These are phyloP conservation scores for Alternaria alternata DNA, from an alignment of 2,329 filamentous ascomycete species.

Conservation along the genomic window DNA sequence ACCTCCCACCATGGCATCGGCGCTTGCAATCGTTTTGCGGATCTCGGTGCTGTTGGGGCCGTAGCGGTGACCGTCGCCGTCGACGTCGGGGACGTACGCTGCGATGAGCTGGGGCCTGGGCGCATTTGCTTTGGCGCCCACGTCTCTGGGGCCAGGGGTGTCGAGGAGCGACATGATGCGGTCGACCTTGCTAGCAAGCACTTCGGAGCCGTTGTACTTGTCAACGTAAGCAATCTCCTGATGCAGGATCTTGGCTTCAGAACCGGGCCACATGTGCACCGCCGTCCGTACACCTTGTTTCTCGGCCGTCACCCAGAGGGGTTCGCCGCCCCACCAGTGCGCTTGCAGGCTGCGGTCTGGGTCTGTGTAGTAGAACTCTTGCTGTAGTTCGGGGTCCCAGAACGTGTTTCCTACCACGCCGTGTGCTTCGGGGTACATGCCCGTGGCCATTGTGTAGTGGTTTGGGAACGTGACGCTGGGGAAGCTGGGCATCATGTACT, in stretches of 20 bases:
- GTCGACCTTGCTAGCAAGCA: slow-evolving; percentile 76
- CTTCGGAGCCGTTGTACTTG: slow-evolving; percentile 81
- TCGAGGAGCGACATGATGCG: slow-evolving; percentile 86
- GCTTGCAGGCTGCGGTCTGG: slow-evolving; percentile 76
- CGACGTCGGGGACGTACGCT: slow-evolving; percentile 93
- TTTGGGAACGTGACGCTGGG: slow-evolving; percentile 95
- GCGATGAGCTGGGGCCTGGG: slow-evolving; percentile 89
- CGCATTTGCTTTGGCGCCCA: slow-evolving; percentile 55
- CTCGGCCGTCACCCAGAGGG: slow-evolving; percentile 93
- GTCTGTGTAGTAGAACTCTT: slow-evolving; percentile 89
- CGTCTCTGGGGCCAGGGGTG: slow-evolving; percentile 74
- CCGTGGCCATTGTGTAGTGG: slow-evolving; percentile 92
- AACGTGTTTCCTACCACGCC: slow-evolving; percentile 94
- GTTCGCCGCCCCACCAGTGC: slow-evolving; percentile 96
- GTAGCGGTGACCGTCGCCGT: slow-evolving; percentile 83
- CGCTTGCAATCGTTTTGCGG: slow-evolving; percentile 75
- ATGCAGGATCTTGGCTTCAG: slow-evolving; percentile 82
- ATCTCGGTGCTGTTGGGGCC: slow-evolving; percentile 97
- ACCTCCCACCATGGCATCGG: slow-evolving; percentile 81
- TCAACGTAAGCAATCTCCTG: slow-evolving; percentile 83
- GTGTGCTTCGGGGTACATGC: slow-evolving; percentile 90
- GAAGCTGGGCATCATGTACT: slow-evolving; percentile 93
- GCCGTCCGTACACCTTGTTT: slow-evolving; percentile 78
- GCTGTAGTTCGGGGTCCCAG: slow-evolving; percentile 80
- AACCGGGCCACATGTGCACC: slow-evolving; percentile 99